Base-by-base conservation (phyloP, 768 basidiomycete species). In the Tephrocybe rancida region DNA sequence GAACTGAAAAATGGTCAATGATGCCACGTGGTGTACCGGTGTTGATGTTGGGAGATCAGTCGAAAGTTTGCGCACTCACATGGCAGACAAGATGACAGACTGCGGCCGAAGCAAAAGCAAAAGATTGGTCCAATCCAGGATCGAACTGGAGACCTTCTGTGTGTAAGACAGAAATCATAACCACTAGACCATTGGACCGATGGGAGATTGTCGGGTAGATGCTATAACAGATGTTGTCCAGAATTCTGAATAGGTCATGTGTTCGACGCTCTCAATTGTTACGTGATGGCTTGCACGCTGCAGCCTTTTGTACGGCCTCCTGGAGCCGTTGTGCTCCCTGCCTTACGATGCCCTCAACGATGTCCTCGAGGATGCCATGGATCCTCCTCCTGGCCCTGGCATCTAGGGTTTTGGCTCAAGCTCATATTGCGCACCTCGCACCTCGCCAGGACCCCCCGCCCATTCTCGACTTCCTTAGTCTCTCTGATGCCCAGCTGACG, bases 91-190 rank as follows among this genome's bases (percentile, higher is more conserved):
- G n/a, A n/a, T n/a, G n/a, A n/a, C n/a, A n/a, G 38, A n/a, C 10
- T n/a, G 22, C 25, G 8, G 34, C 13, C 35, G n/a, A 37, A 37
- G n/a, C 29, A n/a, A 26, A 21, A 11, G 8, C 42, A 37, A 59
- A 61, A 55, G 45, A 27, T 16, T 64, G 63, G 61, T 64, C 60
- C 63, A 64, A 64, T 64, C 68, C 67, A 67, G 68, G 68, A 66
- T 70, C 68, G 68, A 70, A 70, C 68, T 67, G 67, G 68, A 65
- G 68, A 70, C 68, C 68, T 68, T 70, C 68, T 70, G 68, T 69
- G 68, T 54, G 68, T 70, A 68, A 70, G 67, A 68, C 68, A 70
- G 68, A 70, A 68, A 77, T 77, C 75, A 77, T 77, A 77, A 74
- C 75, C 74, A 74, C 74, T 75, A 75, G 70, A 71, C 70, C 66